A percentile compares a stretch with the other conserved stretches of the same genome.
These are phyloP conservation scores for Canariomyces notabilis DNA, from an alignment of 2,329 filamentous ascomycete species.

Conservation along the genomic window DNA sequence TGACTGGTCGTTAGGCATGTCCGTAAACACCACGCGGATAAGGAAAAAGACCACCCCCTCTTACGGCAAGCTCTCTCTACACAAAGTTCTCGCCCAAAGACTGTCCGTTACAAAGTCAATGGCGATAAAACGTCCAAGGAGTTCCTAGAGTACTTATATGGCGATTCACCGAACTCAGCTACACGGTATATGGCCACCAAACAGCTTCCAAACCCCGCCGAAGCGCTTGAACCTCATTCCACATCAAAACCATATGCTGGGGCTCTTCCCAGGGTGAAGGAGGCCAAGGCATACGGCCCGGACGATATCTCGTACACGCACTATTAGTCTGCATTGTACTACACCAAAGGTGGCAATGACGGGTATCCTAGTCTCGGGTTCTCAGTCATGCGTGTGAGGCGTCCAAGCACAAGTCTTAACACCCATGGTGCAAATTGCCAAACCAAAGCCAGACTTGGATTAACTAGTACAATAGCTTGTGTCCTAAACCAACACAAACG, in stretches of 20 bases:
- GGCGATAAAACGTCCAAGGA: slow-evolving; percentile 21
- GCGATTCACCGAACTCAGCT: slow-evolving; percentile 17
- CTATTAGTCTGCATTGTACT: slow-evolving; percentile 5
- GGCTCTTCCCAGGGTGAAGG: slow-evolving; percentile 17
- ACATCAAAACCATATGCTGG: slow-evolving; percentile 11
- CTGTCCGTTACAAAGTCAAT: slow-evolving; percentile 30
- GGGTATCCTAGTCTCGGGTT: too few relatives aligned
- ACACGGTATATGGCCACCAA: slow-evolving; percentile 13
- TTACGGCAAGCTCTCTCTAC: too few relatives aligned
- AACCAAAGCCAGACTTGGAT: too few relatives aligned
- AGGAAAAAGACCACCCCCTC: slow-evolving; percentile 77
- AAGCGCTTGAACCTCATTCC: slow-evolving; percentile 9
- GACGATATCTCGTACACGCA: slow-evolving; percentile 17
- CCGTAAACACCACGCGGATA: slow-evolving; percentile 83
- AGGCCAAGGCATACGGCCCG: slow-evolving; percentile 8
- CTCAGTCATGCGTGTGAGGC: too few relatives aligned
- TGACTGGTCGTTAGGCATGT: slow-evolving; percentile 63
- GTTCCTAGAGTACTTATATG: slow-evolving; percentile 16
- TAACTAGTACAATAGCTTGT: too few relatives aligned
- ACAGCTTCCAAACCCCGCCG: too few relatives aligned
- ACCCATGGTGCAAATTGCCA: too few relatives aligned
- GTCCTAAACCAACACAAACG: too few relatives aligned
- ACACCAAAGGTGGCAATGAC: background rate
- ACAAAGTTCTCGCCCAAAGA: slow-evolving; percentile 78
- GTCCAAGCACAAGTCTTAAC: too few relatives aligned